Evolutionary conservation across 805 yeast species (phyloP).

Genomic region (Brettanomyces naardenensis): DNA sequence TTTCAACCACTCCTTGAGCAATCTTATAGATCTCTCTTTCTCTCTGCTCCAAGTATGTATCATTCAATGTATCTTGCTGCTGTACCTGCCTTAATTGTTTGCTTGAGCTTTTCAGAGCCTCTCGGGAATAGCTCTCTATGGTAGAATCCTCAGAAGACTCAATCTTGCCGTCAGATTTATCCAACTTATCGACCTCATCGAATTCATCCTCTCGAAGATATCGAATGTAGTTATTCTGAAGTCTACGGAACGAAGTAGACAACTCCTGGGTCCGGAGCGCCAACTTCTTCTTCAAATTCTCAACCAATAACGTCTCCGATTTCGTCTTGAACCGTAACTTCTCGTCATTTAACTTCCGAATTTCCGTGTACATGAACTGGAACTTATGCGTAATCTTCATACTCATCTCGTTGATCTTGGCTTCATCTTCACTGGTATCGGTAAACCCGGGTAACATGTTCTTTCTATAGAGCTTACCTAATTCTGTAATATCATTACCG

Average conservation of each 20-base stretch:
- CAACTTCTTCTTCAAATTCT: conserved; percentile 74
- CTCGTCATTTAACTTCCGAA: conserved; percentile 53
- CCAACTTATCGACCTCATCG: not conserved
- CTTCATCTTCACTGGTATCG: conserved; percentile 71
- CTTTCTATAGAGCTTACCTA: conserved; percentile 68
- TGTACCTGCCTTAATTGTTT: conserved; percentile 30
- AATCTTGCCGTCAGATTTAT: not conserved
- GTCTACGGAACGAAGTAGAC: conserved; percentile 70
- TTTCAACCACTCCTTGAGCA: conserved; percentile 91
- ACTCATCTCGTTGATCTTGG: conserved; percentile 71
- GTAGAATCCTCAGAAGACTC: conserved; percentile 4
- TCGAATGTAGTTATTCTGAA: conserved; percentile 85
- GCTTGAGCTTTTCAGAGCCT: conserved; percentile 36
- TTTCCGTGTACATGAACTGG: conserved; percentile 69
- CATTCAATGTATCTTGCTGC: conserved; percentile 29
- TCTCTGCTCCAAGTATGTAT: conserved; percentile 51
- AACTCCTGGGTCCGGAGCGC: conserved; percentile 79
- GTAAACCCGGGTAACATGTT: conserved; percentile 81
- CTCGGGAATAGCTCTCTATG: conserved; percentile 44
- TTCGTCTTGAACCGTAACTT: conserved; percentile 24
- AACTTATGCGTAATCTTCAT: conserved; percentile 66
- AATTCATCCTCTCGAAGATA: conserved; percentile 71
- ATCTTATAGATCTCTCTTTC: conserved; percentile 85
- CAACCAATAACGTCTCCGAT: conserved; percentile 56
- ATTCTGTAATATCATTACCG: conserved; percentile 44